Conservation (phyloP, 2,329 filamentous ascomycete species). For the Ophiostoma pallidulum region DNA sequence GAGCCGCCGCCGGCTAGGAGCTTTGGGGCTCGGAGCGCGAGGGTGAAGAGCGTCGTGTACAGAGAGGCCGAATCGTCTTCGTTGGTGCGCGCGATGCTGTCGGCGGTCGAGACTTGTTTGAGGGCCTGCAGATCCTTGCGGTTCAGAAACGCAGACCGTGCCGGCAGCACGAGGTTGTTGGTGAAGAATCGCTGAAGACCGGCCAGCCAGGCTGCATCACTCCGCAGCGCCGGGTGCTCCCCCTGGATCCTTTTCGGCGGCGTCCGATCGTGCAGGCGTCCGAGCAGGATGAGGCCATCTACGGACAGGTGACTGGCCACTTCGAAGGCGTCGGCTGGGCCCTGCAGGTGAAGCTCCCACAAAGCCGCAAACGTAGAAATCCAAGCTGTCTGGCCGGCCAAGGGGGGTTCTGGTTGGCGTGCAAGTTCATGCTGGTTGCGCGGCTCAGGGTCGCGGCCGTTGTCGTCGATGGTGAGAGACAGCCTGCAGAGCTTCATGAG, state of each 20-base stretch:
- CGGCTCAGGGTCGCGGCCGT: neutral
- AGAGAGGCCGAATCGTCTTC: constrained; percentile 21
- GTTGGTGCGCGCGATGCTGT: neutral
- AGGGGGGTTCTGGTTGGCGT: neutral
- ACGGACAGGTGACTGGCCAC: constrained; percentile 39
- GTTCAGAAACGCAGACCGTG: constrained; percentile 37
- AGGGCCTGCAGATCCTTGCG: constrained; percentile 23
- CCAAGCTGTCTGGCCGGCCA: constrained; percentile 35
- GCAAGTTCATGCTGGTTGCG: neutral
- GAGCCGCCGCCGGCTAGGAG: constrained; percentile 25
- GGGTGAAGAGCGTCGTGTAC: constrained; percentile 36
- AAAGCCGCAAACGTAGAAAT: constrained; percentile 35
- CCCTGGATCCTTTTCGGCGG: neutral
- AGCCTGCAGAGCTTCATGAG: constrained; percentile 37
- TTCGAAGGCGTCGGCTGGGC: constrained; percentile 35
- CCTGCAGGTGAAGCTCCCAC: constrained; percentile 48
- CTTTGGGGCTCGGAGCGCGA: constrained; percentile 26
- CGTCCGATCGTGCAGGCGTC: constrained; percentile 24
- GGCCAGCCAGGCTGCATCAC: too few relatives aligned
- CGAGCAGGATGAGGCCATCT: constrained; percentile 30
- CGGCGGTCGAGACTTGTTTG: neutral
- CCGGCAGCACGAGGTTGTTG: constrained; percentile 42
- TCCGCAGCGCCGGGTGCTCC: too few relatives aligned
- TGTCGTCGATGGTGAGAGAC: constrained; percentile 25
- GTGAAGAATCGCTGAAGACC: constrained; percentile 41